Base-by-base conservation (phyloP, 2,329 filamentous ascomycete species). In the Colletotrichum sp. region DNA sequence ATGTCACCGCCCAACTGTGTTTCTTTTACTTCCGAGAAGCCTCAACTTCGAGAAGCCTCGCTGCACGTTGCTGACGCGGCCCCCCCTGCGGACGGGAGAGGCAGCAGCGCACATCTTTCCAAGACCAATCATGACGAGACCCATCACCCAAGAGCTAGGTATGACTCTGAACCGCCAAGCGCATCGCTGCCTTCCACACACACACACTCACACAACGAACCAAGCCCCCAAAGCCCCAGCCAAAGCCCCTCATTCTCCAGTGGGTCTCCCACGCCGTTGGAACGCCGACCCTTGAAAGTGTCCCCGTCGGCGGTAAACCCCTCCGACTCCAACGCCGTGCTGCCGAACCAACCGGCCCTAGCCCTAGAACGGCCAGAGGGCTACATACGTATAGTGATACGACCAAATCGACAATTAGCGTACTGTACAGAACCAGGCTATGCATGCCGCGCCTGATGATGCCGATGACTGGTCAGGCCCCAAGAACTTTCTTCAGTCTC, bases 41-140 rank as follows among this genome's bases (percentile, higher is more conserved):
- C 21, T 39, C 34, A 32, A 59, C 12, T 60, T 36, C 28, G 59
- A 64, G 70, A 65, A 76, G 74, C 64, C 74, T 65, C 59, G 18
- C 70, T 74, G 59, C 70, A 64, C 16, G 36, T 13, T 57, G 74
- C 74, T 76, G 63, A 76, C 74, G 71, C 74, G 74, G 74, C 74
- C 70, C 39, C 10, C 30, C 44, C 9, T 44, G 49, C 44, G 12
- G 16, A 64, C 44, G 34, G 34, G 63, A 52, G 36, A 76, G 74
- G 74, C 70, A 76, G 64, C 74, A 74, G 64, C 32, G 44, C 70
- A 66, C 69, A 52, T 55, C 49, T 59, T 39, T 36, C 39, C 34
- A 68, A 55, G 55, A 32, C 59, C 59, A 36, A 24, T 59, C 55
- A 59, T 21, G 44, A 52, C 44, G 44, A 52, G n/a, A 52, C 44